Evolutionary conservation across 1,284 basidiomycete genomes (phyloP).

Genomic region (Moniliella sp.): DNA sequence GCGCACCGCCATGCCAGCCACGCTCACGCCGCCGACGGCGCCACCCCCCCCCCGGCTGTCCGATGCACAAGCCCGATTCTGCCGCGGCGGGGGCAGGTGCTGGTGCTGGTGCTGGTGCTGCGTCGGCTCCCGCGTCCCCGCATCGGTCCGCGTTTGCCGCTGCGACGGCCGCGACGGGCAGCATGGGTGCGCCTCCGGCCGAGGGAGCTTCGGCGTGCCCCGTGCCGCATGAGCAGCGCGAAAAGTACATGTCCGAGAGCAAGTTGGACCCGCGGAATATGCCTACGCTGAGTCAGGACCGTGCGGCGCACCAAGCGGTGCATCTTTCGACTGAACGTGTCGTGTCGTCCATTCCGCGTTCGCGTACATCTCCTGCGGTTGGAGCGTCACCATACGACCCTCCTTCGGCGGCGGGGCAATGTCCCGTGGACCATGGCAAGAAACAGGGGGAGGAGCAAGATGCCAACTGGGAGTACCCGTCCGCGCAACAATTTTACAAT

Average conservation of each 20-base stretch:
- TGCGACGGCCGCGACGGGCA: no score
- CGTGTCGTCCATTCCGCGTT: conserved; percentile 65
- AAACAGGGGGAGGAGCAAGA: conserved; percentile 5
- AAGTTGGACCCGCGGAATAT: conserved; percentile 67
- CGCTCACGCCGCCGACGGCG: no score
- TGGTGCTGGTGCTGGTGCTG: no score
- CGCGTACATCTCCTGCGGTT: conserved; percentile 33
- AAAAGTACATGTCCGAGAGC: conserved; percentile 8
- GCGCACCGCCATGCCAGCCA: no score
- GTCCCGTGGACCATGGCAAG: conserved; percentile 8
- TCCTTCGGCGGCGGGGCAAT: conserved; percentile 8
- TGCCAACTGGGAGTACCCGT: conserved; percentile 94
- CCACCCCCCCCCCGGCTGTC: conserved; percentile 17
- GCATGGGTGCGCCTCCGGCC: conserved; percentile 10
- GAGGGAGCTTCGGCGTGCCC: conserved; percentile 12
- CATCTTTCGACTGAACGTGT: conserved; percentile 55
- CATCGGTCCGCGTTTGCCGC: no score
- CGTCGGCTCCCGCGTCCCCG: no score
- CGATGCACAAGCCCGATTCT: conserved; percentile 11
- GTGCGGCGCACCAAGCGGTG: conserved; percentile 42
- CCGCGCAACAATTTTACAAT: conserved; percentile 95
- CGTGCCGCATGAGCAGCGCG: conserved; percentile 11
- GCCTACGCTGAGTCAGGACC: conserved; percentile 56
- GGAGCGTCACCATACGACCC: conserved; percentile 26
- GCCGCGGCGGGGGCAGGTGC: no score